Evolutionary conservation across 352 stramenopile genomes (phyloP).

Genomic region (Phytopythium aichiense): DNA sequence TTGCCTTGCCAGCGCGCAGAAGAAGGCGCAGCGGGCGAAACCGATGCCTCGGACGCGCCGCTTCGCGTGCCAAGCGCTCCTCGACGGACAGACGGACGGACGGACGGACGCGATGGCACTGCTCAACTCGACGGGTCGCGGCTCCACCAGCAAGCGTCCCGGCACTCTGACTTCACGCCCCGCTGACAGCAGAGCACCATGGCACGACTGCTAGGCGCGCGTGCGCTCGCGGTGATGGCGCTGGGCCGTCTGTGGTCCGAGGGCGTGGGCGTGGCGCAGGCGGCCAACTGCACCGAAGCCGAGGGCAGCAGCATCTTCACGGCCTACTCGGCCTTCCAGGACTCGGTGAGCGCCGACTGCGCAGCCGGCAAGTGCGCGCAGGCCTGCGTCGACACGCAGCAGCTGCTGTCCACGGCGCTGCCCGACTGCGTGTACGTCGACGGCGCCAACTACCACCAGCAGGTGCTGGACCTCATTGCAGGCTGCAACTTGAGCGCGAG

Average conservation of each 20-base stretch:
- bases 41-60: too few relatives aligned
- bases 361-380: background rate
- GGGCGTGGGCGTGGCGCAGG: background rate
- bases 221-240: background rate
- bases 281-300: background rate
- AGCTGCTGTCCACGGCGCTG: conserved; percentile 2
- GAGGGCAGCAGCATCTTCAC: background rate
- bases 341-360: background rate
- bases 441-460: conserved; percentile 5
- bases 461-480: background rate
- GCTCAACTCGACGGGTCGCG: background rate
- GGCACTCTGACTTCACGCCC: background rate
- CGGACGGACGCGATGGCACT: background rate
- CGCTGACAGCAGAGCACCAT: background rate
- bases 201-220: background rate
- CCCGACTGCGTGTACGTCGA: conserved; percentile 8
- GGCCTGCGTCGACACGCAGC: background rate
- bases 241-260: background rate
- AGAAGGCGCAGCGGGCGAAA: too few relatives aligned
- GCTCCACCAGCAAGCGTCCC: background rate
- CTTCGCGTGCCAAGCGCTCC: too few relatives aligned
- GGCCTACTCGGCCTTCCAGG: conserved; percentile 4
- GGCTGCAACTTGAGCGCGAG: background rate
- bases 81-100: too few relatives aligned
- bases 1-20: too few relatives aligned